Percentiles rank a stretch among this genome's conserved stretches.
Conservation (phyloP, 2,329 filamentous ascomycete species). For the Aspergillus alliaceus region DNA sequence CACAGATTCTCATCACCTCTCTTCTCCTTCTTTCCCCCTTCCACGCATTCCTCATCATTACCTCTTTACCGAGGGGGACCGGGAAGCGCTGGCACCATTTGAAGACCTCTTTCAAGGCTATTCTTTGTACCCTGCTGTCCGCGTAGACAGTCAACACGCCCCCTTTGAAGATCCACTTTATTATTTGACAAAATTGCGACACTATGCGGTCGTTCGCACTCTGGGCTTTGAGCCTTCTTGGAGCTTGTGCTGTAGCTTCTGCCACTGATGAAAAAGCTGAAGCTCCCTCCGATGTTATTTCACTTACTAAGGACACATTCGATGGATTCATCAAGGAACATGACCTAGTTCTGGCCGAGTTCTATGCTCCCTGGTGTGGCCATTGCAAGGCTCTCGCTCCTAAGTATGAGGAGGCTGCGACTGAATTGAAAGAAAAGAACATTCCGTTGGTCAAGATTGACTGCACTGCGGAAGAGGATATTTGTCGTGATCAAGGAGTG, state of each 20-base stretch:
- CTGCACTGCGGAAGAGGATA: constrained; percentile 90
- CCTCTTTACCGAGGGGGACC: neutral
- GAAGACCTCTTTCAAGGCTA: neutral
- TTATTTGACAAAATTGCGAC: constrained; percentile 3
- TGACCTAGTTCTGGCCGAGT: constrained; percentile 90
- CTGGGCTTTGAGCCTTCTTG: constrained; percentile 41
- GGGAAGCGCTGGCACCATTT: neutral
- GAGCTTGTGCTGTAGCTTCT: constrained; percentile 35
- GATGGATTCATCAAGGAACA: constrained; percentile 81
- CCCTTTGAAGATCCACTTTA: neutral
- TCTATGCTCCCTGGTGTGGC: constrained; percentile 95
- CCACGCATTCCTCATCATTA: no score
- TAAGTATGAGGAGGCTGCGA: constrained; percentile 52
- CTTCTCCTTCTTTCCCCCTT: neutral
- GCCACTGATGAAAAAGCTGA: constrained; percentile 32
- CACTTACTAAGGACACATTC: constrained; percentile 85
- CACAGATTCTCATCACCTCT: constrained; percentile 8
- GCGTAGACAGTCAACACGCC: neutral
- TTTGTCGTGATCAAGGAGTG: constrained; percentile 86
- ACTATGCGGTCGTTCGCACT: constrained; percentile 43
- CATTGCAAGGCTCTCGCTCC: constrained; percentile 94
- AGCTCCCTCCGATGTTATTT: constrained; percentile 70
- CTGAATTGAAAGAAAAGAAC: constrained; percentile 50
- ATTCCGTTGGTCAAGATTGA: constrained; percentile 59
- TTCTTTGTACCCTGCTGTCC: neutral